phyloP scores from a whole-genome alignment of 768 basidiomycete species.

The Tricholoma sp. region DNA sequence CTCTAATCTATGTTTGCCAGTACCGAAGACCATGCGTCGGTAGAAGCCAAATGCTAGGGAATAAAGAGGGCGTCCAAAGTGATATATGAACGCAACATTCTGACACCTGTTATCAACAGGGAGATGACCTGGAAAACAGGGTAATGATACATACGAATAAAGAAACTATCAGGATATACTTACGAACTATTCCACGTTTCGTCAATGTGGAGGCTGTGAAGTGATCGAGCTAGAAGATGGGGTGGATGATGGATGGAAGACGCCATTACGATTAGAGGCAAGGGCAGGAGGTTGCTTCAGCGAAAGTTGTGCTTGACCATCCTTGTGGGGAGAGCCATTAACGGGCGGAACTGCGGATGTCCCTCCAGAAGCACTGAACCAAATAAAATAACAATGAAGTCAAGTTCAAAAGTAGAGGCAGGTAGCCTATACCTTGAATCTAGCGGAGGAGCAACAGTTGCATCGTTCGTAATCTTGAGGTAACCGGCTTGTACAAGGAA shows the following conservation, averaged over 20 bases:
- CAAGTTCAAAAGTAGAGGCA: background rate
- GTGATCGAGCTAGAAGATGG: slow-evolving; percentile 17
- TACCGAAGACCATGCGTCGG: background rate
- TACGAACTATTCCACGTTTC: background rate
- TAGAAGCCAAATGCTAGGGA: too few relatives aligned
- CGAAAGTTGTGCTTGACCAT: slow-evolving; percentile 20
- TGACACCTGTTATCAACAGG: background rate
- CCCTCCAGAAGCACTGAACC: slow-evolving; percentile 7
- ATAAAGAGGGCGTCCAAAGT: background rate
- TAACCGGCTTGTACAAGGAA: slow-evolving; percentile 85
- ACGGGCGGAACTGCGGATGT: slow-evolving; percentile 18
- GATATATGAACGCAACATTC: background rate
- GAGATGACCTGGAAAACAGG: background rate
- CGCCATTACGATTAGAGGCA: slow-evolving; percentile 34
- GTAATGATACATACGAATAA: background rate
- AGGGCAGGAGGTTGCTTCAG: slow-evolving; percentile 24
- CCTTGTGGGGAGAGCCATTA: slow-evolving; percentile 34
- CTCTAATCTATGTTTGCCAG: background rate
- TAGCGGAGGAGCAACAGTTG: slow-evolving; percentile 26
- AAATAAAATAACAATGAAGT: background rate
- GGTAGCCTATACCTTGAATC: slow-evolving; percentile 31
- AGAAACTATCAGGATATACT: slow-evolving; percentile 5
- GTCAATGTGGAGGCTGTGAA: slow-evolving; percentile 12
- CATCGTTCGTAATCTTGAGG: slow-evolving; percentile 62
- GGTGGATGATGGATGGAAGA: slow-evolving; percentile 28